Evolutionary conservation across 495 filamentous ascomycete species (phyloP), one percentile per base, ranked within the genome.

Genomic region (Aspergillus panamensis): DNA sequence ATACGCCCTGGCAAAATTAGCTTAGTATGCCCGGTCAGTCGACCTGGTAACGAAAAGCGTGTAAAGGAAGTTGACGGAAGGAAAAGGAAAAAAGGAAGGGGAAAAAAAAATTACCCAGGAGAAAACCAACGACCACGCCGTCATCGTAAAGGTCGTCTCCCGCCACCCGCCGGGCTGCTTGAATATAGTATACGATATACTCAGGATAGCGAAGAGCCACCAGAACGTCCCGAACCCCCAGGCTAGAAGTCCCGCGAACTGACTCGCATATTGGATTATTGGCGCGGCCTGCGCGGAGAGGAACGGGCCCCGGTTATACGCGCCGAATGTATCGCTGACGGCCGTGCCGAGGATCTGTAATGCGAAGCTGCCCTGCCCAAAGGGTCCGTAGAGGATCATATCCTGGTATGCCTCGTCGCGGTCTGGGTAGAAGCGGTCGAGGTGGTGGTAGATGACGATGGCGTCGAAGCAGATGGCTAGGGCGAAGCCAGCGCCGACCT

Each of bases 301-400:
- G 8, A 72, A 62, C 0, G 32, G 58, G 12, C 68, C 70, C 0
- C 62, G 64, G 19, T 66, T n/a, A 40, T 72, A 72, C 48, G 21
- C 48, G 8, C 64, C 69, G 49, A 73, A 70, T 25, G 53, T 61
- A 6, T 58, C 65, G 3, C 60, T 9, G 16, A 70, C 63, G 3
- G 58, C 65, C 13, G 55, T 19, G 9, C 70, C 70, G 6, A 73
- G 56, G 13, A 58, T 48, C 47, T 69, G 70, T 10, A 73, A 59
- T 12, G 72, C 69, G 21, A 72, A 73, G 14, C 63, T 51, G 12
- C 58, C 70, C 43, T 72, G 72, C 1, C 67, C 69, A 25, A 72
- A 72, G 7, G 73, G 70, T 0, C 70, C 70, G 59, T 67, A 70
- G 14, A 75, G 8, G 8, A 74, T 69, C 70, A 76, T 74, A 43